A percentile compares a stretch with the other conserved stretches of the same genome.
Evolutionary conservation across 306 rosid genomes (phyloP).

Genomic region (Ochetophila trinervis): DNA sequence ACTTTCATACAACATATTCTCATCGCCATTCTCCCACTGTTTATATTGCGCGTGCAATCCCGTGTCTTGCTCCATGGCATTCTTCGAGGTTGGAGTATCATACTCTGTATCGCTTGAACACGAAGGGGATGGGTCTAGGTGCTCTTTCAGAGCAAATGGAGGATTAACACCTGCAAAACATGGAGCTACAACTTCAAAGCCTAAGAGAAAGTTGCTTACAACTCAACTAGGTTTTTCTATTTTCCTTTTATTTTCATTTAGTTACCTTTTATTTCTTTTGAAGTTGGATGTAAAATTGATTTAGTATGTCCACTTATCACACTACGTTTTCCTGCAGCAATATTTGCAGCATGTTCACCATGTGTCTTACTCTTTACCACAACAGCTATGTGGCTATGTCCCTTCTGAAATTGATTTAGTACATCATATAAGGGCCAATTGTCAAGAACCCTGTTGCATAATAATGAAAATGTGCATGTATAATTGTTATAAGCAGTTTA

Average conservation of each 20-base stretch:
- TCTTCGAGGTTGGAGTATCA: conserved; percentile 30
- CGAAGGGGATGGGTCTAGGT: conserved; percentile 20
- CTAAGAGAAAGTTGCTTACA: no score
- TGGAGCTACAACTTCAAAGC: conserved; percentile 3
- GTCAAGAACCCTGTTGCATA: conserved; percentile 53
- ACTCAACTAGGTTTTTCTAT: no score
- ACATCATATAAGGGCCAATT: conserved; percentile 77
- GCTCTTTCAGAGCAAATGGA: conserved; percentile 22
- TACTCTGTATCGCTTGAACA: conserved; percentile 19
- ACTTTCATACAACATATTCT: conserved; percentile 27
- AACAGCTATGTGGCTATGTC: conserved; percentile 84
- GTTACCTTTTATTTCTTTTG: conserved; percentile 31
- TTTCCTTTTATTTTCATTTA: conserved; percentile 5
- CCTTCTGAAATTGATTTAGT: conserved; percentile 59
- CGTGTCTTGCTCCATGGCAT: conserved; percentile 26
- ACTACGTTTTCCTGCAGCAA: conserved; percentile 18
- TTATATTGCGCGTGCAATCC: conserved; percentile 19
- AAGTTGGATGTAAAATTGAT: conserved; percentile 16
- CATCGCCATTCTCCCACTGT: conserved; percentile 18
- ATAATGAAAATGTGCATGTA: neutral
- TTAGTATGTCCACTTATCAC: conserved; percentile 16
- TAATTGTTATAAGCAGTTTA: neutral
- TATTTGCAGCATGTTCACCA: conserved; percentile 13
- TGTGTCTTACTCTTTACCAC: conserved; percentile 48
- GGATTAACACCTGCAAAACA: conserved; percentile 28